Base-by-base conservation (phyloP, 2,329 filamentous ascomycete genomes). In the Exserohilum rostratum region DNA sequence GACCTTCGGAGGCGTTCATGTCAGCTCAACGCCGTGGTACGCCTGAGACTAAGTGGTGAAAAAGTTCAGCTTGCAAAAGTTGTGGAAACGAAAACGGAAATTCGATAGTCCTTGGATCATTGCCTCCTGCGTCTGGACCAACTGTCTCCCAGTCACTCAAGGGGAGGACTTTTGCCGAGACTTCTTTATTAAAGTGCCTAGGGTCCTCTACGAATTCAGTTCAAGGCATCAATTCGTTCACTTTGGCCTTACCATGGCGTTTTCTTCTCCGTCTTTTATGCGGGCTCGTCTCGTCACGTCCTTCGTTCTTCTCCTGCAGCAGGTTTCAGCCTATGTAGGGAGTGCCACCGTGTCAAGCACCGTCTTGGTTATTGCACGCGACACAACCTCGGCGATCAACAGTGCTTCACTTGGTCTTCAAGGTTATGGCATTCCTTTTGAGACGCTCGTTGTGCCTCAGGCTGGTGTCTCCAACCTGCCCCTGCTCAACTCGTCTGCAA, bases 341-440 rank as follows among this genome's bases (percentile, higher is more conserved):
- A 60, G 64, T 27, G 69, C 65, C 11, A 71, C 68, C 3, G 64
- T 74, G 22, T 71, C 67, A 18, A 74, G 71, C 59, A 85, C 82
- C 27, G 79, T 87, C 51, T 74, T 87, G 39, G 76, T 87, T 44
- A 77, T 87, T 58, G 83, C 83, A 35, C 77, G 79, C 58, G 83
- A 86, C 65, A 61, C 77, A 33, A 72, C 75, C 20, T 77, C 82
- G 2, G 81, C 81, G 7, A 73, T 72, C 15, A 79, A 80, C 25
- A 81, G 80, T 11, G 84, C 81, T 9, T 79, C 78, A 31, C 80
- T 79, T 11, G 85, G 84, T 20, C 78, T 87, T 7, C 81, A 84
- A 64, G 84, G 78, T 53, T 87, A 87, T 62, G 85, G 83, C 29
- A 87, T 87, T 57, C 83, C 84, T 1, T 87, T 79, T 62, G 76